Percentiles rank a stretch among this genome's conserved stretches.
Evolutionary conservation across 768 basidiomycete species (phyloP).

Genomic region (Agrocybe pediades): DNA sequence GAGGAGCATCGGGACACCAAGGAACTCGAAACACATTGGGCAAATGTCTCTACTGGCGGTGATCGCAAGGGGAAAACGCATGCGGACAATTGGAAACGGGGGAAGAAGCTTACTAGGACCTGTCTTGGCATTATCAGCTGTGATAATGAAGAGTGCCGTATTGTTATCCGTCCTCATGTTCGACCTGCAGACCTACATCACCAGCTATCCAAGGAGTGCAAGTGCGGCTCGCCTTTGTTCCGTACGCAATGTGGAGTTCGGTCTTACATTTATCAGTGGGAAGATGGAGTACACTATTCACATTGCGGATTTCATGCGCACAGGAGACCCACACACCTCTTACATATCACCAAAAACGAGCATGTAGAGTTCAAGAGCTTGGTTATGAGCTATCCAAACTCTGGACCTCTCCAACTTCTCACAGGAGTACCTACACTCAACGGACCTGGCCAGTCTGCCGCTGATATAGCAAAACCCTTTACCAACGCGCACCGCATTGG

Average conservation of each 20-base stretch:
- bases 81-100: constrained; percentile 5
- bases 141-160: constrained; percentile 10
- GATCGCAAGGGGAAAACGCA: not conserved
- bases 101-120: constrained; percentile 6
- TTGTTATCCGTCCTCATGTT: constrained; percentile 19
- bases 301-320: constrained; percentile 17
- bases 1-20: not conserved
- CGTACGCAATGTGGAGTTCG: not conserved
- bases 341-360: constrained; percentile 13
- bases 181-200: not conserved
- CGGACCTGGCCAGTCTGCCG: constrained; percentile 24
- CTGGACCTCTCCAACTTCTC: constrained; percentile 14
- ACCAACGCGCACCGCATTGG: constrained; percentile 21
- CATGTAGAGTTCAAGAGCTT: constrained; percentile 8
- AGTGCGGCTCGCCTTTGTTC: constrained; percentile 2
- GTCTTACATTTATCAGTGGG: constrained; percentile 10
- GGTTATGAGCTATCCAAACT: constrained; percentile 10
- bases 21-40: constrained; percentile 1
- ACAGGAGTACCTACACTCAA: constrained; percentile 19
- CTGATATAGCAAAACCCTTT: constrained; percentile 20
- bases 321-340: constrained; percentile 12
- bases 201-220: constrained; percentile 6
- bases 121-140: constrained; percentile 19
- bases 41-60: not conserved
- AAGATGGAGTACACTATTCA: constrained; percentile 11